These are phyloP conservation scores for Brassica juncea DNA, from an alignment of 345 rosid species.

Conservation along the genomic window DNA sequence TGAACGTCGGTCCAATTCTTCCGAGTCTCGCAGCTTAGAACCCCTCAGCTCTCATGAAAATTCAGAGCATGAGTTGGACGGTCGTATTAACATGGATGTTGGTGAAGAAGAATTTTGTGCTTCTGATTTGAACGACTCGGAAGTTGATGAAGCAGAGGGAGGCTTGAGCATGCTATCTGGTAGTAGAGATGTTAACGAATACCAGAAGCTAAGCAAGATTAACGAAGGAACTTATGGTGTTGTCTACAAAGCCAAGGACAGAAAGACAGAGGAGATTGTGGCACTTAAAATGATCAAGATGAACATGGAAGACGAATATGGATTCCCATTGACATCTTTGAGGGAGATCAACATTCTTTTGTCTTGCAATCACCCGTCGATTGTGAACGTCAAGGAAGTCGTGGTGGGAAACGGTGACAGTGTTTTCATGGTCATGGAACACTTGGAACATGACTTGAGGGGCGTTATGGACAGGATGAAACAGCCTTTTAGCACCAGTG, in stretches of 20 bases:
- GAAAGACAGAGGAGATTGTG: conserved; percentile 66
- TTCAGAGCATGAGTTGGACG: conserved; percentile 34
- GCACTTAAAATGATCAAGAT: conserved; percentile 86
- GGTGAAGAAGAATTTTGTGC: conserved; percentile 27
- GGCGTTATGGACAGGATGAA: conserved; percentile 72
- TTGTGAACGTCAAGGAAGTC: conserved; percentile 82
- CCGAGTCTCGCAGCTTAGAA: conserved; percentile 30
- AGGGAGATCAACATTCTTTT: conserved; percentile 85
- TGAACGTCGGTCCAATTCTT: conserved; percentile 29
- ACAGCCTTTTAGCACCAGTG: conserved; percentile 81
- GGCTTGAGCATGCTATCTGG: conserved; percentile 59
- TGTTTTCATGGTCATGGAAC: conserved; percentile 94
- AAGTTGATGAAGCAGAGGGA: conserved; percentile 44
- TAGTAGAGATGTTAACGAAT: conserved; percentile 73
- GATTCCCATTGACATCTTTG: conserved; percentile 78
- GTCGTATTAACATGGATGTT: conserved; percentile 35
- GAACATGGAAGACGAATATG: conserved; percentile 66
- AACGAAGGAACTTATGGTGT: conserved; percentile 89
- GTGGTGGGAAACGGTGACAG: conserved; percentile 63
- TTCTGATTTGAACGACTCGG: conserved; percentile 24
- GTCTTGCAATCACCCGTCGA: conserved; percentile 68
- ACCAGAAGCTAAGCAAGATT: conserved; percentile 72
- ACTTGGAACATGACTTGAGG: conserved; percentile 84
- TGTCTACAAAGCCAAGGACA: conserved; percentile 83
- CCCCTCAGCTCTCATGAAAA: conserved; percentile 32